phyloP scores from a whole-genome alignment of 495 filamentous ascomycete genomes.

The Penicillium soppii region DNA sequence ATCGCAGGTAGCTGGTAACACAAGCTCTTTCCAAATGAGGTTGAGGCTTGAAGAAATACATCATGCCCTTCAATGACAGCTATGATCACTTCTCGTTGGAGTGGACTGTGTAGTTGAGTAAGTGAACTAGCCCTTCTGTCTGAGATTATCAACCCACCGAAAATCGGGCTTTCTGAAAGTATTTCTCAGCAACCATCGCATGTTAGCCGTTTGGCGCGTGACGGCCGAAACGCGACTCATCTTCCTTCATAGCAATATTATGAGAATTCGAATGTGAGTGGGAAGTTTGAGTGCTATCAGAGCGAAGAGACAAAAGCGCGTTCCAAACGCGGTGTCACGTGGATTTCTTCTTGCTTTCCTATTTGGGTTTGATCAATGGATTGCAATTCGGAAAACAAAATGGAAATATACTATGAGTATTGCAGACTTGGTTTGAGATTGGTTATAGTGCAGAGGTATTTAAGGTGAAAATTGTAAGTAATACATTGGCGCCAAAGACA shows the following conservation, averaged over 20 bases:
- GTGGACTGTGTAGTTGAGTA: constrained; percentile 55
- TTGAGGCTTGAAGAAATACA: constrained; percentile 96
- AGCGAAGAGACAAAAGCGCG: neutral
- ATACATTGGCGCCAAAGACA: constrained; percentile 7
- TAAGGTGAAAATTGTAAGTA: constrained; percentile 2
- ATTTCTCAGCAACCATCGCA: constrained; percentile 80
- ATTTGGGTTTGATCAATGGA: constrained; percentile 3
- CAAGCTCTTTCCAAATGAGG: constrained; percentile 91
- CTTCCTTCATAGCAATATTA: neutral
- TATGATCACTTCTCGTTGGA: constrained; percentile 83
- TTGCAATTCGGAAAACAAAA: neutral
- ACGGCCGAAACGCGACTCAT: neutral
- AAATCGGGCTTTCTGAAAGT: constrained; percentile 79
- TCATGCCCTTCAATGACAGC: constrained; percentile 80
- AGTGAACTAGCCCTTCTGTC: constrained; percentile 4
- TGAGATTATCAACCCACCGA: constrained; percentile 48
- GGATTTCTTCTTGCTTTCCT: neutral
- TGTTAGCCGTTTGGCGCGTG: constrained; percentile 52
- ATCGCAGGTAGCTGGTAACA: constrained; percentile 94
- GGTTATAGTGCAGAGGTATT: too few relatives aligned
- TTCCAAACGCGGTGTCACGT: constrained; percentile 15
- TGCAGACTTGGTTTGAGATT: neutral
- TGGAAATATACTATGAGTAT: neutral
- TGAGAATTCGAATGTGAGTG: neutral
- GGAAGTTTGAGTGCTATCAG: neutral